Evolutionary conservation across 2,329 filamentous ascomycete genomes (phyloP).

Genomic region (Fusarium sp.): DNA sequence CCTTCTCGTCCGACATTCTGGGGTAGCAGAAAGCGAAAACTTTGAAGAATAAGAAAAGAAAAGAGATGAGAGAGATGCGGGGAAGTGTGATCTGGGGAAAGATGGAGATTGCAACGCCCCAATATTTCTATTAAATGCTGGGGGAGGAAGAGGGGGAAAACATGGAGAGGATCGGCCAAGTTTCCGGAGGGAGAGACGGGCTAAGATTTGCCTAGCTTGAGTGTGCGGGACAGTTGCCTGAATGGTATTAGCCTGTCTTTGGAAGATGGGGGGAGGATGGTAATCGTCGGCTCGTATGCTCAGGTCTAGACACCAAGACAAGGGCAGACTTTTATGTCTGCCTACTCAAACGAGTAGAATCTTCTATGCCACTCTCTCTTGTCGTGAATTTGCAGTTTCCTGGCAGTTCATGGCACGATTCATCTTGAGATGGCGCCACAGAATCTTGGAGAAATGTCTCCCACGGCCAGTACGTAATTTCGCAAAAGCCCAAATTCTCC

Average conservation of each 20-base stretch:
- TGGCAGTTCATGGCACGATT: background rate
- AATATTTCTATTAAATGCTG: constrained; percentile 10
- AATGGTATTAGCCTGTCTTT: constrained; percentile 9
- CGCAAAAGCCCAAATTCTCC: constrained; percentile 14
- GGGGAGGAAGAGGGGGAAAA: background rate
- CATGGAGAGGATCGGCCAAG: background rate
- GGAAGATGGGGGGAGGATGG: constrained; percentile 4
- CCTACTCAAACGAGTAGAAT: background rate
- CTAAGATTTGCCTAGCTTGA: constrained; percentile 1
- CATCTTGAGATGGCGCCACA: background rate
- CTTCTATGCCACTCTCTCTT: background rate
- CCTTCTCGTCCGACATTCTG: constrained; percentile 29
- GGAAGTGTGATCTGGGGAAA: constrained; percentile 19
- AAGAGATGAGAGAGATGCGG: constrained; percentile 10
- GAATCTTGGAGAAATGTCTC: constrained; percentile 22
- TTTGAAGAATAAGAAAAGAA: background rate
- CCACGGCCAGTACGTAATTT: background rate
- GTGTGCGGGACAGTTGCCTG: background rate
- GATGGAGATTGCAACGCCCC: constrained; percentile 9
- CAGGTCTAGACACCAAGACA: background rate
- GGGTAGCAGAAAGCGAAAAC: background rate
- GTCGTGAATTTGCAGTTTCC: accelerated
- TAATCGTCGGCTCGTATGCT: background rate
- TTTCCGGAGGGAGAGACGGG: background rate
- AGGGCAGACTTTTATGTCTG: background rate